Evolutionary conservation across 2,329 filamentous ascomycete genomes (phyloP).

Genomic region (Paecilomyces formosus): DNA sequence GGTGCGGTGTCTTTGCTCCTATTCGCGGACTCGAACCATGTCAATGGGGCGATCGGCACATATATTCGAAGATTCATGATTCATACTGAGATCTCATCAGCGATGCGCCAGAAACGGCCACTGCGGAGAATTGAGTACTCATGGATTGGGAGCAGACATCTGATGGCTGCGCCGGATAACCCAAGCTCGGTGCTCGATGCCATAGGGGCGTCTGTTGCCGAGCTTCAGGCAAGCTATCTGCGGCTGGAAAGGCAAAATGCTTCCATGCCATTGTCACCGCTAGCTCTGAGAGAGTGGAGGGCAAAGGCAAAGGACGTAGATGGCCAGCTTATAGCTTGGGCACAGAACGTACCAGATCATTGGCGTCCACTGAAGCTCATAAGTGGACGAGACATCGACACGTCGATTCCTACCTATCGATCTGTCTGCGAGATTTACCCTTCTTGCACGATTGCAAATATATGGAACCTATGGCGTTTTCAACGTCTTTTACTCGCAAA

Average conservation of each 20-base stretch:
- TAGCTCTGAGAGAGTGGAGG: not conserved
- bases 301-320: not conserved
- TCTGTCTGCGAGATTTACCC: constrained; percentile 14
- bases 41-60: not conserved
- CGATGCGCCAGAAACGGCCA: constrained; percentile 10
- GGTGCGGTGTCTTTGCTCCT: not conserved
- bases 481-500: not conserved
- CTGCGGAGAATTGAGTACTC: constrained; percentile 6
- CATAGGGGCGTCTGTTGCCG: not conserved
- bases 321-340: constrained; percentile 7
- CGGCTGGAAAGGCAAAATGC: not conserved
- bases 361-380: constrained; percentile 12
- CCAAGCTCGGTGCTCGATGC: not conserved
- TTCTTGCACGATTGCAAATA: constrained; percentile 11
- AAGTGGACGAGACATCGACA: constrained; percentile 11
- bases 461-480: constrained; percentile 4
- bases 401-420: constrained; percentile 13
- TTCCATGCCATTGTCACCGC: not conserved
- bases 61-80: constrained; percentile 11
- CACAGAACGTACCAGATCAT: constrained; percentile 8
- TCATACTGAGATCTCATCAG: constrained; percentile 11
- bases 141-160: constrained; percentile 6
- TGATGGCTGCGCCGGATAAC: constrained; percentile 3
- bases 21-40: not conserved
- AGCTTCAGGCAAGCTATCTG: not conserved